Percentiles rank a stretch among this genome's conserved stretches.
Conservation (phyloP, 2,329 filamentous ascomycete species). For the Sarocladiaceae sp. region DNA sequence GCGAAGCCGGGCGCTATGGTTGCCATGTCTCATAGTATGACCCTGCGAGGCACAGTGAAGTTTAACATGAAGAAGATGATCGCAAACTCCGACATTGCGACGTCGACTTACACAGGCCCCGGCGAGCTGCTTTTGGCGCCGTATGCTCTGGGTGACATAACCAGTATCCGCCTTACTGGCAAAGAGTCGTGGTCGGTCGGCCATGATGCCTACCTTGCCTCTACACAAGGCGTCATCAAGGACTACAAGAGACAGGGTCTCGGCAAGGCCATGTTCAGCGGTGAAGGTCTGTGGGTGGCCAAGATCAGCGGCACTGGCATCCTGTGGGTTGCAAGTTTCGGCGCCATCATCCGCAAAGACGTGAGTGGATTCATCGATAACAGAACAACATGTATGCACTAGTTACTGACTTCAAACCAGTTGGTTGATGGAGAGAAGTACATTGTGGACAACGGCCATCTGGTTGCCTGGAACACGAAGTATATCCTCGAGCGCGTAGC, state of each 20-base stretch:
- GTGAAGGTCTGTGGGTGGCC: slow-evolving; percentile 87
- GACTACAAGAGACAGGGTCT: slow-evolving; percentile 83
- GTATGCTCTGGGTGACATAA: slow-evolving; percentile 74
- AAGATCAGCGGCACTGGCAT: slow-evolving; percentile 76
- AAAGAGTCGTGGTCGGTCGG: slow-evolving; percentile 77
- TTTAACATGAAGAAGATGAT: slow-evolving; percentile 92
- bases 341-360: slow-evolving; percentile 91
- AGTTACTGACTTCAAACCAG: slow-evolving; percentile 23
- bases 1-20: slow-evolving; percentile 89
- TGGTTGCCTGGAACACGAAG: slow-evolving; percentile 95
- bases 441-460: slow-evolving; percentile 59
- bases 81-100: slow-evolving; percentile 69
- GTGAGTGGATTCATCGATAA: slow-evolving; percentile 44
- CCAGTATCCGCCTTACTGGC: slow-evolving; percentile 67
- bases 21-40: slow-evolving; percentile 85
- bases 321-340: slow-evolving; percentile 87
- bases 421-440: slow-evolving; percentile 71
- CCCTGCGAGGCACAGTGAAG: slow-evolving; percentile 73
- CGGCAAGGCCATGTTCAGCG: slow-evolving; percentile 86
- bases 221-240: slow-evolving; percentile 79
- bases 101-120: slow-evolving; percentile 78
- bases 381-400: too few species aligned
- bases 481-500: slow-evolving; percentile 87
- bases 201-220: slow-evolving; percentile 78
- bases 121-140: slow-evolving; percentile 86